phyloP scores from a whole-genome alignment of 2,329 filamentous ascomycete species.

The Canariomyces notabilis region DNA sequence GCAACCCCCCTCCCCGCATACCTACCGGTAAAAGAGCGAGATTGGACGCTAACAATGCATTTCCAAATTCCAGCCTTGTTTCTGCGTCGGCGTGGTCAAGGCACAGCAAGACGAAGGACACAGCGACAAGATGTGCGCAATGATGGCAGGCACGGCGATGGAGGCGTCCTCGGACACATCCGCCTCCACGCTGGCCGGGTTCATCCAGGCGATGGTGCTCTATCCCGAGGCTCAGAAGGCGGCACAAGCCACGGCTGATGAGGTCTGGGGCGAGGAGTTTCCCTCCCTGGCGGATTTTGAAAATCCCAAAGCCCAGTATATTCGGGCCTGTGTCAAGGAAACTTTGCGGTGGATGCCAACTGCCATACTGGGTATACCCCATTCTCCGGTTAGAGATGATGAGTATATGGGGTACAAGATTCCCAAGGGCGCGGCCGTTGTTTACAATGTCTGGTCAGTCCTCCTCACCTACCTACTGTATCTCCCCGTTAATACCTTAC shows the following conservation, averaged over 20 bases:
- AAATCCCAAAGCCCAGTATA: constrained; percentile 35
- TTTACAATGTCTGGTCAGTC: constrained; percentile 34
- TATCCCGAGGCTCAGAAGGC: constrained; percentile 36
- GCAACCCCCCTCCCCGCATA: too few relatives aligned
- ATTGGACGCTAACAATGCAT: too few relatives aligned
- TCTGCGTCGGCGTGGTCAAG: constrained; percentile 4
- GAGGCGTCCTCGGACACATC: constrained; percentile 39
- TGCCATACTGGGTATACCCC: constrained; percentile 34
- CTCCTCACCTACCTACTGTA: not conserved
- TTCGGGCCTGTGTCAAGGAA: constrained; percentile 40
- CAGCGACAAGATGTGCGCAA: constrained; percentile 27
- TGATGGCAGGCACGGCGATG: constrained; percentile 29
- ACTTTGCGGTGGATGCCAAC: constrained; percentile 39
- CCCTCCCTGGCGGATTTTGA: constrained; percentile 32
- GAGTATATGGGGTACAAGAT: constrained; percentile 40
- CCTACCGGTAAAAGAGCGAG: too few relatives aligned
- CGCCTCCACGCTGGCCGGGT: constrained; percentile 33
- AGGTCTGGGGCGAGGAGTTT: constrained; percentile 34
- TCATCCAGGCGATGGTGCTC: constrained; percentile 41
- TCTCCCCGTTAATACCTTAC: not conserved
- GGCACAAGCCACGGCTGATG: constrained; percentile 36
- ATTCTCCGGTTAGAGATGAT: constrained; percentile 37
- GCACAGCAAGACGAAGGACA: constrained; percentile 17
- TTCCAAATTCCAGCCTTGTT: constrained; percentile 17
- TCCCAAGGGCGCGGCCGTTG: constrained; percentile 38